Percentiles rank a stretch among this genome's conserved stretches.
phyloP scores from a whole-genome alignment of 495 filamentous ascomycete genomes.

The Mytilinidion resinicola region DNA sequence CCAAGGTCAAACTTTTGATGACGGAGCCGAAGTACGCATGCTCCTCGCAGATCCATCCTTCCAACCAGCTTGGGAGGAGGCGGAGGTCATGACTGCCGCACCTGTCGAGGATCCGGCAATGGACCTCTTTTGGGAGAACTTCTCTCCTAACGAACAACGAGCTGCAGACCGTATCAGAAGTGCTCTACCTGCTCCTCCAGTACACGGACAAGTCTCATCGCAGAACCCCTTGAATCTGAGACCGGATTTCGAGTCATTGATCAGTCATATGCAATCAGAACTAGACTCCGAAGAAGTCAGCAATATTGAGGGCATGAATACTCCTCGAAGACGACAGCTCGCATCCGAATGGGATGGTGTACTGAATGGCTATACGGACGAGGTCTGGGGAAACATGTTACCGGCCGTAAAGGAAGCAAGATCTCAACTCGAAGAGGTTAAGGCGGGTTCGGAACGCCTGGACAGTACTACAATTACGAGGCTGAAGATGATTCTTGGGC shows the following conservation, averaged over 20 bases:
- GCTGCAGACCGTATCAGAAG: conserved; percentile 3
- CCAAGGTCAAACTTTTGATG: not conserved
- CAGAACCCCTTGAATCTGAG: conserved; percentile 11
- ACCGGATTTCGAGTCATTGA: conserved; percentile 2
- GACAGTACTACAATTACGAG: conserved; percentile 4
- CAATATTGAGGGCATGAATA: not conserved
- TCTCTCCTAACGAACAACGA: conserved; percentile 2
- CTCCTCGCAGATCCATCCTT: conserved; percentile 13
- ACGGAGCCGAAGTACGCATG: conserved; percentile 12
- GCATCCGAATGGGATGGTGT: conserved; percentile 16
- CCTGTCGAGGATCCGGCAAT: not conserved
- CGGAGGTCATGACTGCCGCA: not conserved
- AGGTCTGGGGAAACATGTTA: conserved; percentile 15
- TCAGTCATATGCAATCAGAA: not conserved
- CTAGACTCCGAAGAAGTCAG: not conserved
- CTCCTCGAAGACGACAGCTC: not conserved
- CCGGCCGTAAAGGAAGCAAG: conserved; percentile 1
- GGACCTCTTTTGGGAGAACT: conserved; percentile 4
- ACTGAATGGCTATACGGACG: conserved; percentile 11
- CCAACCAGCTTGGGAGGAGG: not conserved
- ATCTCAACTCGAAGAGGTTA: conserved; percentile 8
- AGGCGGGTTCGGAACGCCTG: not conserved
- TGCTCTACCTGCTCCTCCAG: conserved; percentile 4
- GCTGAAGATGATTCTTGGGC: conserved; percentile 15
- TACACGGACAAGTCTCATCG: not conserved